These are phyloP conservation scores for Pecoramyces ruminantium DNA, from an alignment of 192 early-diverging fungal genomes.

Conservation along the genomic window DNA sequence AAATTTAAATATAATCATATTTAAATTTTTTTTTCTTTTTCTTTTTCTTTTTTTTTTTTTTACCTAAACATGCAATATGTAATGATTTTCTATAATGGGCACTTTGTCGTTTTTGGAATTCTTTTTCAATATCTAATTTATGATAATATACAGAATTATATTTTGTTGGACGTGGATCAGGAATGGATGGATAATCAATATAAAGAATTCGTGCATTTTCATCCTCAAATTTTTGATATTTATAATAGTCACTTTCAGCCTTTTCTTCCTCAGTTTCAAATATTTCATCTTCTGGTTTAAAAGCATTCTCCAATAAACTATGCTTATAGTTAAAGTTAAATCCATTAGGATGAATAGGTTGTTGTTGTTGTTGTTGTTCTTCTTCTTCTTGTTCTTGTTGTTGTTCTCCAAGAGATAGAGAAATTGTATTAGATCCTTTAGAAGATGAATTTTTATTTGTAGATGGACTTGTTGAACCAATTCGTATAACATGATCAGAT, in stretches of 20 bases:
- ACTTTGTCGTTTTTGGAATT: not conserved
- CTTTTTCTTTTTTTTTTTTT: not conserved
- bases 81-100: not conserved
- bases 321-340: not conserved
- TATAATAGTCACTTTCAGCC: not conserved
- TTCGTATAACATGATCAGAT: not conserved
- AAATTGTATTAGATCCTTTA: too few relatives aligned
- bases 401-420: too few relatives aligned
- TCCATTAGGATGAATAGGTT: not conserved
- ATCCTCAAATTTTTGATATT: not conserved
- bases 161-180: not conserved
- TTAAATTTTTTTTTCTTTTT: too few relatives aligned
- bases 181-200: not conserved
- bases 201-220: not conserved
- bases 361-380: too few relatives aligned
- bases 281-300: not conserved
- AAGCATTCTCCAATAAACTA: not conserved
- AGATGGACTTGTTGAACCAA: not conserved
- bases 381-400: too few relatives aligned
- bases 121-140: not conserved
- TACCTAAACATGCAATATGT: not conserved
- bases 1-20: too few relatives aligned
- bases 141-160: not conserved
- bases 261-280: not conserved
- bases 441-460: not conserved